These are phyloP conservation scores for Neurospora tetrasperma DNA, from an alignment of 495 filamentous ascomycete species.

Conservation along the genomic window DNA sequence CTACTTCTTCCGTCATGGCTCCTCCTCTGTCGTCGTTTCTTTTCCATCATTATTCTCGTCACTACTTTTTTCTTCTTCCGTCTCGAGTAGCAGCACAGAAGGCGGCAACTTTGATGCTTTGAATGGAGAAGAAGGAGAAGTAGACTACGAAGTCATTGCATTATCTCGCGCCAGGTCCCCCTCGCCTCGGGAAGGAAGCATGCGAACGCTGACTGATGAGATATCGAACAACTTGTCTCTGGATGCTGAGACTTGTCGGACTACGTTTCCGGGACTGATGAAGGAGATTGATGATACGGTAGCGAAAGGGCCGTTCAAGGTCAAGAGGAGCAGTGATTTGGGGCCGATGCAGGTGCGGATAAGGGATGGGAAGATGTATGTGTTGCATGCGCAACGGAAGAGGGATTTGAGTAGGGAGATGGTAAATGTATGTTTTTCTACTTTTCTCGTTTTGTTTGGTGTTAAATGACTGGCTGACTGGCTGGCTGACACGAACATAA, in stretches of 20 bases:
- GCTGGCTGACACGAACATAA: no score
- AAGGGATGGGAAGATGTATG: constrained; percentile 32
- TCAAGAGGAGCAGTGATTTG: constrained; percentile 25
- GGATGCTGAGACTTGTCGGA: constrained; percentile 29
- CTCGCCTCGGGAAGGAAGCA: neutral
- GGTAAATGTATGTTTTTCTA: constrained; percentile 21
- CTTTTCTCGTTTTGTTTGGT: no score
- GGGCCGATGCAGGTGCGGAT: constrained; percentile 35
- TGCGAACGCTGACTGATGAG: constrained; percentile 10
- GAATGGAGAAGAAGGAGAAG: constrained; percentile 24
- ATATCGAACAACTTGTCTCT: constrained; percentile 32
- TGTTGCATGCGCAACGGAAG: constrained; percentile 33
- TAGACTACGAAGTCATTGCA: neutral
- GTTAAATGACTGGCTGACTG: neutral
- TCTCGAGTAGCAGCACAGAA: neutral
- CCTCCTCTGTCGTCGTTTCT: neutral
- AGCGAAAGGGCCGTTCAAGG: constrained; percentile 32
- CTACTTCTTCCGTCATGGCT: neutral
- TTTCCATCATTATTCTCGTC: neutral
- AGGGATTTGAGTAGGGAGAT: constrained; percentile 30
- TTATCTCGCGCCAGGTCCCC: neutral
- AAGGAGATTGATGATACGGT: constrained; percentile 36
- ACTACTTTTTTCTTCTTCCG: neutral
- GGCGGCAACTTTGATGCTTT: neutral
- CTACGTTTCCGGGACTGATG: constrained; percentile 36